Evolutionary conservation across 179 eudicot genomes (phyloP).

Genomic region (Sideroxylon spinosum): DNA sequence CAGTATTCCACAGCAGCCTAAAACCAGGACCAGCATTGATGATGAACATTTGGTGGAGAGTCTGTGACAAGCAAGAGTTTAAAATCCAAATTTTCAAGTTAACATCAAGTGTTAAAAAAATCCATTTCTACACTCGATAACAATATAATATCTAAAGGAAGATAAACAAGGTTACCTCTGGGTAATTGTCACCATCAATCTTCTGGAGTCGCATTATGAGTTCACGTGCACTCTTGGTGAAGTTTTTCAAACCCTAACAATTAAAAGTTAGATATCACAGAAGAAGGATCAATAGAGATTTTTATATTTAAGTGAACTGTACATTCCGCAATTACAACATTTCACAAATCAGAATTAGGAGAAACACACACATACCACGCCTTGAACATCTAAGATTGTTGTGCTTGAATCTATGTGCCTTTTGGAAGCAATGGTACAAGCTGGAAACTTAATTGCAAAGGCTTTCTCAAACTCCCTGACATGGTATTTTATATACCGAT

Average conservation of each 20-base stretch:
- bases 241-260: constrained; percentile 67
- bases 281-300: not conserved
- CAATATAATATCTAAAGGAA: not conserved
- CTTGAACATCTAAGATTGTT: constrained; percentile 93
- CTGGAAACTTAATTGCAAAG: constrained; percentile 79
- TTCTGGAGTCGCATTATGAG: constrained; percentile 71
- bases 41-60: constrained; percentile 79
- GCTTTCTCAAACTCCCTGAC: constrained; percentile 82
- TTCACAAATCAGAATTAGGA: not conserved
- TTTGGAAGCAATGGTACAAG: constrained; percentile 90
- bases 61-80: constrained; percentile 42
- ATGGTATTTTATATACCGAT: constrained; percentile 86
- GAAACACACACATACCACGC: constrained; percentile 62
- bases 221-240: constrained; percentile 78
- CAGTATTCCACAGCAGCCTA: constrained; percentile 74
- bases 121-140: not conserved
- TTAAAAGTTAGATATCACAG: not conserved
- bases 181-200: constrained; percentile 90
- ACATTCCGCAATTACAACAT: not conserved
- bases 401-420: constrained; percentile 92
- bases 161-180: constrained; percentile 57
- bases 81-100: not conserved
- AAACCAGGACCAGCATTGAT: constrained; percentile 97
- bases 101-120: not conserved
- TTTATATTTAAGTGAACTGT: not conserved